A percentile compares a stretch with the other conserved stretches of the same genome.
Conservation (phyloP, 1,284 basidiomycete species). For the Phlebopus sp. region DNA sequence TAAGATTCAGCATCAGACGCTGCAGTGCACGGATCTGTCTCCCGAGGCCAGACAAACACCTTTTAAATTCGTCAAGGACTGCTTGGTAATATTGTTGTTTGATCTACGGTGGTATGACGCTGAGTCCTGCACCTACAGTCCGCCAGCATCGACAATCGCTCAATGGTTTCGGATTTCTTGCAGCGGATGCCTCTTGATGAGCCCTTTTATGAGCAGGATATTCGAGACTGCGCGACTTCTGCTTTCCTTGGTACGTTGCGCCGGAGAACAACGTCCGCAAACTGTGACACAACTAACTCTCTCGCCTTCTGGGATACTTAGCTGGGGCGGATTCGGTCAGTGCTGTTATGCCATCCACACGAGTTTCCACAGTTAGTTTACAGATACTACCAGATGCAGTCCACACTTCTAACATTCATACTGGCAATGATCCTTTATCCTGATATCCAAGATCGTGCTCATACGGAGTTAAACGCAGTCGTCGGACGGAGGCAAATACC, state of each 20-base stretch:
- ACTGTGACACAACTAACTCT: background rate
- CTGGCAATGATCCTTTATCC: conserved; percentile 25
- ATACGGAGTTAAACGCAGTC: conserved; percentile 21
- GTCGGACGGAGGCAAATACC: conserved; percentile 24
- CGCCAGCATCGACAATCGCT: conserved; percentile 17
- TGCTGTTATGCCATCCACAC: background rate
- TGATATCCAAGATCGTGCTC: conserved; percentile 23
- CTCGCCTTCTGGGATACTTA: conserved; percentile 7
- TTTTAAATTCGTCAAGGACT: conserved; percentile 32
- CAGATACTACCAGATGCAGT: conserved; percentile 19
- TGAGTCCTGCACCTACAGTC: conserved; percentile 7
- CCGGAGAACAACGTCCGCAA: background rate
- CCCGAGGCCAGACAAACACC: conserved; percentile 28
- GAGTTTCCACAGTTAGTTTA: background rate
- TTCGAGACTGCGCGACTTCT: conserved; percentile 20
- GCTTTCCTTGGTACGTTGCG: conserved; percentile 19
- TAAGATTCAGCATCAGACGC: conserved; percentile 22
- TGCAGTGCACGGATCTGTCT: conserved; percentile 23
- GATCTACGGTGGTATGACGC: background rate
- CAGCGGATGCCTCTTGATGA: conserved; percentile 2
- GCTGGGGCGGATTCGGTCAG: conserved; percentile 25
- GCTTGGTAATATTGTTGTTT: conserved; percentile 24
- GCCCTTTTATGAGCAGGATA: conserved; percentile 12
- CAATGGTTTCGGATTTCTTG: conserved; percentile 19
- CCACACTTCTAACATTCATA: conserved; percentile 19